These are phyloP conservation scores for Suillus spraguei DNA, from an alignment of 768 basidiomycete species.

Conservation along the genomic window DNA sequence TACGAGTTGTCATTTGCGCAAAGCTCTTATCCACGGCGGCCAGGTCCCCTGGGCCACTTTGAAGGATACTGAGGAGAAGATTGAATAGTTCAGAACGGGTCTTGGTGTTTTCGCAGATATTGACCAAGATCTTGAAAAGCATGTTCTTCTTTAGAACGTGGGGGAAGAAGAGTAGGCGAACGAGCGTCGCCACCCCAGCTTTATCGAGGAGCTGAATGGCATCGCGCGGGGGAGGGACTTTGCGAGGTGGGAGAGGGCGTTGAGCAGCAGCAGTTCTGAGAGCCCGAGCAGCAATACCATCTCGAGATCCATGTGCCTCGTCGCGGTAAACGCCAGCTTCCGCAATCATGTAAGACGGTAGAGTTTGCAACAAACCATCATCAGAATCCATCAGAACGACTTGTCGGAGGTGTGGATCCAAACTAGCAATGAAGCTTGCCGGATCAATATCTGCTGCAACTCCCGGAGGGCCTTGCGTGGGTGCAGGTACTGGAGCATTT, in stretches of 20 bases:
- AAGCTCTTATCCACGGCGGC: slow-evolving; percentile 93
- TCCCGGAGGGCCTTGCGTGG: slow-evolving; percentile 36
- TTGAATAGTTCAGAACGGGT: slow-evolving; percentile 94
- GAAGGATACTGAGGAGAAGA: slow-evolving; percentile 88
- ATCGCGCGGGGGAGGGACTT: slow-evolving; percentile 67
- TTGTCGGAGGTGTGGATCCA: slow-evolving; percentile 87
- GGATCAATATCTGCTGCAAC: slow-evolving; percentile 78
- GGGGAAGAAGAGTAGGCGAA: slow-evolving; percentile 95
- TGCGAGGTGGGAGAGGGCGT: slow-evolving; percentile 42
- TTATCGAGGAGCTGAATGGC: slow-evolving; percentile 94
- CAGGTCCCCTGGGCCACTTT: slow-evolving; percentile 93
- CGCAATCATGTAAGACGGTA: slow-evolving; percentile 85
- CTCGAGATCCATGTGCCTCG: slow-evolving; percentile 39
- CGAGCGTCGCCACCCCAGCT: slow-evolving; percentile 81
- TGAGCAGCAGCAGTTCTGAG: slow-evolving; percentile 22
- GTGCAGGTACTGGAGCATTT: slow-evolving; percentile 40
- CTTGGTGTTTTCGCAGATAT: slow-evolving; percentile 93
- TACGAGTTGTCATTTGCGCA: slow-evolving; percentile 83
- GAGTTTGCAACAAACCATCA: slow-evolving; percentile 77
- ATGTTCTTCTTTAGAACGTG: slow-evolving; percentile 85
- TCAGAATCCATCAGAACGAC: slow-evolving; percentile 91
- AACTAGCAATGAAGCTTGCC: slow-evolving; percentile 87
- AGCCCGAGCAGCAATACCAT: slow-evolving; percentile 22
- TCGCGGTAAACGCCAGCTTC: slow-evolving; percentile 80
- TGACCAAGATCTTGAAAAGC: slow-evolving; percentile 88